Evolutionary conservation across 495 filamentous ascomycete species (phyloP), one percentile per base, ranked within the genome.

Genomic region (Cercophora scortea): DNA sequence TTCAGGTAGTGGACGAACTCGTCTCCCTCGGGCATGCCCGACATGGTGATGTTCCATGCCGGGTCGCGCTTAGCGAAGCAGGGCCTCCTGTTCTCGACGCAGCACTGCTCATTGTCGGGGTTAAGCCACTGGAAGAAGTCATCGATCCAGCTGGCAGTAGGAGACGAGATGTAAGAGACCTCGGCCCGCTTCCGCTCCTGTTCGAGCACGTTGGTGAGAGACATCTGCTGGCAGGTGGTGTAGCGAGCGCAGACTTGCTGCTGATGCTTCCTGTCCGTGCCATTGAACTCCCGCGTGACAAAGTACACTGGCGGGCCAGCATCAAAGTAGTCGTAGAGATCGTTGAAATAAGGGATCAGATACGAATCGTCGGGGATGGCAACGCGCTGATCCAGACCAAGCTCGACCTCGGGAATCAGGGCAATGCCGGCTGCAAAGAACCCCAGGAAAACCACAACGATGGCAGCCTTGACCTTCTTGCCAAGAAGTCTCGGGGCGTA

Each of bases 121-220:
- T 96, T 93, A 12, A 97, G 75, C 94, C 94, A 98, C 55, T 87
- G 81, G 69, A 97, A 88, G 68, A 88, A 96, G 61, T 98, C 93
- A 64, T 98, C 93, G 32, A 98, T 76, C 93, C 93, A 98, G 64
- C 88, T 95, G 16, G 93, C 93, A 6, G 90, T 83, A 1, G 90
- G 83, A n/a, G 89, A 85, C n/a, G 88, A 75, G 54, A 98, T 87
- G 67, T 94, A 96, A 3, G 90, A 96, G 5, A 89, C 78, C n/a
- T 92, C 78, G 0, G 90, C 77, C 13, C 94, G 80, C 69, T 95
- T 97, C 4, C 92, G 82, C 70, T 98, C 93, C 64, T 88, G 86
- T 60, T 97, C 93, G 7, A 98, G 73, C 2, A 95, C 77, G 58
- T 94, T 96, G 32, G 88, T 80, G 9, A 97, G 74, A 7, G 90